A percentile compares a stretch with the other conserved stretches of the same genome.
Evolutionary conservation across 2,329 filamentous ascomycete genomes (phyloP).

Genomic region (Periconia sp.): DNA sequence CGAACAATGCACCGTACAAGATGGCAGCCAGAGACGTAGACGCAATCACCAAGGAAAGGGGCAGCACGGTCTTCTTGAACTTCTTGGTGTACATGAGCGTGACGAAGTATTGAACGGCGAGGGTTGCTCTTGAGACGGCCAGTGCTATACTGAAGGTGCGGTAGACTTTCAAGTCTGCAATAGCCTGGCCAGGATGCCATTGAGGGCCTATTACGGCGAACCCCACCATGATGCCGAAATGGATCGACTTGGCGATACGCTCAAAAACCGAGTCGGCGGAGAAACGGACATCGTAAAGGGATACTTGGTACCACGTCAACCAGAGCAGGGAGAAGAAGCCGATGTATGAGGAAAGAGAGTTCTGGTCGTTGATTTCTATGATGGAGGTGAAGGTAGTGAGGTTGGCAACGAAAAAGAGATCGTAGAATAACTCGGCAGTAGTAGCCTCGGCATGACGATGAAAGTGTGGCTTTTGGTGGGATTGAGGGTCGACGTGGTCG

Average conservation of each 20-base stretch:
- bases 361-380: slow-evolving; percentile 57
- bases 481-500: slow-evolving; percentile 11
- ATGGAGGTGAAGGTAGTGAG: slow-evolving; percentile 62
- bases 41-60: slow-evolving; percentile 36
- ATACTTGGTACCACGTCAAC: slow-evolving; percentile 69
- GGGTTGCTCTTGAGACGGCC: slow-evolving; percentile 40
- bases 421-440: slow-evolving; percentile 61
- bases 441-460: slow-evolving; percentile 53
- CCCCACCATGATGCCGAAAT: slow-evolving; percentile 66
- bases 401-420: slow-evolving; percentile 66
- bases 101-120: slow-evolving; percentile 43
- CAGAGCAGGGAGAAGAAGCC: slow-evolving; percentile 62
- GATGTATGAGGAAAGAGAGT: slow-evolving; percentile 48
- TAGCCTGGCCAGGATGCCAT: slow-evolving; percentile 41
- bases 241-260: slow-evolving; percentile 58
- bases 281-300: slow-evolving; percentile 67
- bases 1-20: slow-evolving; percentile 36
- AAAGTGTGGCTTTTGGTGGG: slow-evolving; percentile 28
- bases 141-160: slow-evolving; percentile 40
- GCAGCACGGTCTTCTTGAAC: slow-evolving; percentile 30
- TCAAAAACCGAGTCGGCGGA: slow-evolving; percentile 66
- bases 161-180: slow-evolving; percentile 49
- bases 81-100: slow-evolving; percentile 37
- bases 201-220: slow-evolving; percentile 61
- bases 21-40: slow-evolving; percentile 37